These are phyloP conservation scores for Choiromyces venosus DNA, from an alignment of 495 filamentous ascomycete genomes.

Conservation along the genomic window DNA sequence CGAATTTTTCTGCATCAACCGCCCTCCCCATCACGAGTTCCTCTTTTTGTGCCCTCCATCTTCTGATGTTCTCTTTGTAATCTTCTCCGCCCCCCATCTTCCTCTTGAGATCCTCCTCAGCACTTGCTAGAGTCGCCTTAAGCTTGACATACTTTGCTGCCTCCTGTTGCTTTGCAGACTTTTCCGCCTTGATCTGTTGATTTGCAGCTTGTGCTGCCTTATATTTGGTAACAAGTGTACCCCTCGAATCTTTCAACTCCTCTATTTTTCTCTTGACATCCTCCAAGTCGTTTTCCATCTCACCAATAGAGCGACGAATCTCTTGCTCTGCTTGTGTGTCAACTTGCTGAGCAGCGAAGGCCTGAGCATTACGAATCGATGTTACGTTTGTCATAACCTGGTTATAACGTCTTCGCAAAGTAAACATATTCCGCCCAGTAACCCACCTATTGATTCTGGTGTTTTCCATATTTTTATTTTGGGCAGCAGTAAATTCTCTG, in stretches of 20 bases:
- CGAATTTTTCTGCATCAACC: slow-evolving; percentile 58
- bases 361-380: slow-evolving; percentile 9
- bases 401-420: neutral
- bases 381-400: neutral
- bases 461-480: slow-evolving; percentile 56
- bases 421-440: slow-evolving; percentile 20
- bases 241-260: slow-evolving; percentile 8
- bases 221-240: slow-evolving; percentile 27
- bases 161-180: slow-evolving; percentile 32
- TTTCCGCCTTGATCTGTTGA: slow-evolving; percentile 32
- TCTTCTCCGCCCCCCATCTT: slow-evolving; percentile 20
- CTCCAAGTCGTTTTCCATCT: slow-evolving; percentile 45
- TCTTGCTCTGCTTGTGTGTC: slow-evolving; percentile 42
- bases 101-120: slow-evolving; percentile 37
- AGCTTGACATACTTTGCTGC: slow-evolving; percentile 28
- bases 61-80: slow-evolving; percentile 40
- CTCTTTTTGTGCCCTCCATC: slow-evolving; percentile 52
- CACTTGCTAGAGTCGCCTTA: slow-evolving; percentile 23
- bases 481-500: slow-evolving; percentile 57
- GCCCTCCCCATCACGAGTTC: slow-evolving; percentile 58
- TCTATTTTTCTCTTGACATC: slow-evolving; percentile 43
- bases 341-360: slow-evolving; percentile 38
- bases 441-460: slow-evolving; percentile 42
- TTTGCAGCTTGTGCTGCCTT: slow-evolving; percentile 23
- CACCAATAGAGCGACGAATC: slow-evolving; percentile 40